A percentile compares a stretch with the other conserved stretches of the same genome.
Evolutionary conservation across 768 basidiomycete genomes (phyloP).

Genomic region (Paxillus rubicundulus): DNA sequence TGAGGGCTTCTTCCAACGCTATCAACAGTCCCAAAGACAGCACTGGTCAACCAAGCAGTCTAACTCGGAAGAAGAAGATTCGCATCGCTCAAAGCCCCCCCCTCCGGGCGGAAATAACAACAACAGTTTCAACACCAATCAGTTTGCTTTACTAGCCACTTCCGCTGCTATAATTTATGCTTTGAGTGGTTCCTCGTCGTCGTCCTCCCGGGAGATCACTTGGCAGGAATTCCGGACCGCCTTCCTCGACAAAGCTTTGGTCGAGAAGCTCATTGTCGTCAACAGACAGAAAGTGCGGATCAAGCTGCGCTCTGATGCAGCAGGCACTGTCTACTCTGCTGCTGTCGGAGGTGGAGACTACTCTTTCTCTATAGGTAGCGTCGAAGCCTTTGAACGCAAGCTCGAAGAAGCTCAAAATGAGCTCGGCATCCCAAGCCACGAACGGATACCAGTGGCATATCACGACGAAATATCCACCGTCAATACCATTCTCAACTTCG

Average conservation of each 20-base stretch:
- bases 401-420: slow-evolving; percentile 92
- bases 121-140: slow-evolving; percentile 54
- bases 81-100: slow-evolving; percentile 47
- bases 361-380: slow-evolving; percentile 95
- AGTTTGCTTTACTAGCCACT: slow-evolving; percentile 57
- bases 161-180: slow-evolving; percentile 64
- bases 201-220: slow-evolving; percentile 84
- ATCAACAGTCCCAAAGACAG: slow-evolving; percentile 41
- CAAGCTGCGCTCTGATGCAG: slow-evolving; percentile 88
- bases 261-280: slow-evolving; percentile 89
- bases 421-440: slow-evolving; percentile 85
- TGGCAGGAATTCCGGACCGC: slow-evolving; percentile 99
- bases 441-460: slow-evolving; percentile 96
- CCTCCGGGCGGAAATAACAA: slow-evolving; percentile 43
- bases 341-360: slow-evolving; percentile 61
- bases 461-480: slow-evolving; percentile 89
- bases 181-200: slow-evolving; percentile 45
- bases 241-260: slow-evolving; percentile 94
- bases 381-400: slow-evolving; percentile 95
- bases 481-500: slow-evolving; percentile 82
- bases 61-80: slow-evolving; percentile 28
- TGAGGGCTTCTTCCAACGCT: slow-evolving; percentile 78
- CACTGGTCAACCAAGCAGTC: slow-evolving; percentile 26
- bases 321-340: slow-evolving; percentile 71
- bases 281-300: slow-evolving; percentile 90